Evolutionary conservation across 2,329 filamentous ascomycete species (phyloP), one percentile per base, ranked within the genome.

Genomic region (Fusarium sp.): DNA sequence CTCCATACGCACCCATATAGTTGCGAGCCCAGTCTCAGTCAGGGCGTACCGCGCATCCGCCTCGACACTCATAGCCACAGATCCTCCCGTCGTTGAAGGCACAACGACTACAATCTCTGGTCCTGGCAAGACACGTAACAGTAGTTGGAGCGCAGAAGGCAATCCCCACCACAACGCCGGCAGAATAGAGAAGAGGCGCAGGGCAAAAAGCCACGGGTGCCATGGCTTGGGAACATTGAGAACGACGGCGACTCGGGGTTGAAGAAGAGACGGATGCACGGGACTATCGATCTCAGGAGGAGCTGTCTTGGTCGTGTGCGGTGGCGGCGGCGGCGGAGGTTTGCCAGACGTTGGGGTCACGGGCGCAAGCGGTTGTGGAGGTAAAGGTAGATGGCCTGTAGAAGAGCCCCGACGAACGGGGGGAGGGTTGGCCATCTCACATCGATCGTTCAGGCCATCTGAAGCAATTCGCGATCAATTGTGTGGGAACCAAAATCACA

Each of bases 171-270:
- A 92, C 51, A 90, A 84, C 57, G 91, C 91, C 21, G 93, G 93
- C 27, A 87, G 86, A 59, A 93, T 90, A 66, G 92, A 94, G 69
- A 92, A 83, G 29, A 92, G 88, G n/a, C 93, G 90, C 74, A 92
- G 91, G 70, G 91, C 84, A 71, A 94, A 89, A 60, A 95, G 86
- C 64, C 91, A 91, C 45, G 92, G 85, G 79, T 95, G 91, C 91
- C 93, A 95, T 69, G 86, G 86, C 70, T 86, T 86, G 60, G 92
- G 90, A 21, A 96, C 89, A 57, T 93, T 93, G 51, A 95, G 87
- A 37, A 94, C 88, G 75, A 94, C 92, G 70, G 93, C 93, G 62
- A 95, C 90, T 62, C 93, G 92, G 18, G 93, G 93, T 78, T 94
- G 92, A 46, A 94, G 85, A 58, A 91, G 83, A 21, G 87, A 82